These are phyloP conservation scores for Penstemon eatonii DNA, from an alignment of 257 asterid genomes.

Conservation along the genomic window DNA sequence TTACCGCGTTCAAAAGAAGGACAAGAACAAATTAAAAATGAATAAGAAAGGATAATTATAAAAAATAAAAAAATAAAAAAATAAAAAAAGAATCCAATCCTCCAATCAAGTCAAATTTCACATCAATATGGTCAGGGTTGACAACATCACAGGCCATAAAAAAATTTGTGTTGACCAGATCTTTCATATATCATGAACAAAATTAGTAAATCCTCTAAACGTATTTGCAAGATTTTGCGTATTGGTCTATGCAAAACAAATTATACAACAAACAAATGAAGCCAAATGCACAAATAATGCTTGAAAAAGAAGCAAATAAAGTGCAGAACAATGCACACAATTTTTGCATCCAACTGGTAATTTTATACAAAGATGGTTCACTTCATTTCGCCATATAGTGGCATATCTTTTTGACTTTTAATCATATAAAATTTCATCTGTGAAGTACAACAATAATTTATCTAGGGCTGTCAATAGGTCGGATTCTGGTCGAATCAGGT, in stretches of 20 bases:
- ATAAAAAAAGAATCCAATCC: slow-evolving; percentile 59
- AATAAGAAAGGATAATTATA: no score
- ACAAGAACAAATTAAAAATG: no score
- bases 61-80: no score
- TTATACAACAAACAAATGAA: not conserved
- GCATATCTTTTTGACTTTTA: not conserved
- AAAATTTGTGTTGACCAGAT: not conserved
- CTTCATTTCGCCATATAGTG: not conserved
- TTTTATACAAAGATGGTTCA: not conserved
- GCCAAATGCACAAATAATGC: not conserved
- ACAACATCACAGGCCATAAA: slow-evolving; percentile 74
- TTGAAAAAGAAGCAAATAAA: not conserved
- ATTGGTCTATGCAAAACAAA: slow-evolving; percentile 10
- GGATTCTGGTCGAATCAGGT: no score
- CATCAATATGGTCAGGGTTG: slow-evolving; percentile 81
- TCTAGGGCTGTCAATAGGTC: no score
- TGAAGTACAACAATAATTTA: no score
- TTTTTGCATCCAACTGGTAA: not conserved
- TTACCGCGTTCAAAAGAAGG: no score
- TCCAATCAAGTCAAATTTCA: slow-evolving; percentile 73
- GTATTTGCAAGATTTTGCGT: no score
- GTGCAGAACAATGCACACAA: not conserved
- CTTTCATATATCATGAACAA: no score
- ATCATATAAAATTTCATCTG: no score
- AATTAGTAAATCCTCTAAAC: not conserved